These are phyloP conservation scores for Ambrosia trifida DNA, from an alignment of 129 eudicot species.

Conservation along the genomic window DNA sequence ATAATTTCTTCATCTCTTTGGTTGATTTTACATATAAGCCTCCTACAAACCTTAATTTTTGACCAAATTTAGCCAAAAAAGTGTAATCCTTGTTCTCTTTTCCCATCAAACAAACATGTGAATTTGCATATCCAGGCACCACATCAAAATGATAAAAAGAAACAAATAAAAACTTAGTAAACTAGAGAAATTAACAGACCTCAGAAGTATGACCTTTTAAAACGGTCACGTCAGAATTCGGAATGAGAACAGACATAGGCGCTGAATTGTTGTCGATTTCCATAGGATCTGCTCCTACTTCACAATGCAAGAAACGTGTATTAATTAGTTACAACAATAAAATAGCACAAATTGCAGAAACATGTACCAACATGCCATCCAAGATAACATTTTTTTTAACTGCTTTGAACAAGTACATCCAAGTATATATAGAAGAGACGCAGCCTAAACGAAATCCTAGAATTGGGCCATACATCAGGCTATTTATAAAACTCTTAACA, in stretches of 20 bases:
- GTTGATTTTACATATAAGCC: too few relatives aligned
- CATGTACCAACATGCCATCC: background rate
- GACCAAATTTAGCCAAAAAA: background rate
- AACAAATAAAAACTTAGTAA: background rate
- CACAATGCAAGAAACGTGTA: constrained; percentile 16
- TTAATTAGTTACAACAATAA: constrained; percentile 8
- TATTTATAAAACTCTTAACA: background rate
- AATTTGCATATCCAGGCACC: background rate
- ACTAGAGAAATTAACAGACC: constrained; percentile 42
- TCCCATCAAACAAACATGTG: background rate
- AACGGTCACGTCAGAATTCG: constrained; percentile 62
- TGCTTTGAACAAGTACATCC: too few relatives aligned
- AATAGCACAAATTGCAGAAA: background rate
- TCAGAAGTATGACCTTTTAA: constrained; percentile 88
- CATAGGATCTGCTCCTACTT: constrained; percentile 79
- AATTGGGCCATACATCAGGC: background rate
- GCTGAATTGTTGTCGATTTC: constrained; percentile 58
- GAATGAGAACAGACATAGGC: constrained; percentile 56
- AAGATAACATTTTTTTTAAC: too few relatives aligned
- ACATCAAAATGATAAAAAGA: background rate
- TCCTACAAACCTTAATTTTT: too few relatives aligned
- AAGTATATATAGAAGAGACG: background rate
- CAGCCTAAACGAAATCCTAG: background rate
- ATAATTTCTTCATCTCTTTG: too few relatives aligned
- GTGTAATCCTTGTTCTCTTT: background rate